Evolutionary conservation across 768 basidiomycete genomes (phyloP).

Genomic region (Auricularia cornea): DNA sequence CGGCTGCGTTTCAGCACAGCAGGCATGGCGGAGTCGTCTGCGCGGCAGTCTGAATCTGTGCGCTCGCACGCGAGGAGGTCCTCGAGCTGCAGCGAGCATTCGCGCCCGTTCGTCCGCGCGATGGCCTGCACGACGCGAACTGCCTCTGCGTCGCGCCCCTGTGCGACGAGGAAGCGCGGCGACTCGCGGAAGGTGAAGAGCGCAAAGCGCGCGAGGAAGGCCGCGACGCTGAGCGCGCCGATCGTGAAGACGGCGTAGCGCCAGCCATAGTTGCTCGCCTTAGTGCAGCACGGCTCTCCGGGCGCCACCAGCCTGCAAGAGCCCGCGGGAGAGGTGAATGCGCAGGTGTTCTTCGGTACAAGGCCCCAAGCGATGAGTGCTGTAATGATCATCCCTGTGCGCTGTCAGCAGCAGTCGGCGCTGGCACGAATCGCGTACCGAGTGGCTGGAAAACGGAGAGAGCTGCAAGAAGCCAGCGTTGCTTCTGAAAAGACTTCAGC

Average conservation of each 20-base stretch:
- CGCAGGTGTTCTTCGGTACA: constrained; percentile 46
- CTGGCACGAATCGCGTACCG: constrained; percentile 46
- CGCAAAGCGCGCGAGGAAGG: too few species aligned
- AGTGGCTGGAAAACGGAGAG: constrained; percentile 53
- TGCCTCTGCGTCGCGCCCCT: constrained; percentile 46
- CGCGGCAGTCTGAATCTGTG: constrained; percentile 2
- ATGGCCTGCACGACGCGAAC: too few species aligned
- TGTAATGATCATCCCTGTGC: neutral
- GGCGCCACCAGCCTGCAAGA: too few species aligned
- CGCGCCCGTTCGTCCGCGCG: too few species aligned
- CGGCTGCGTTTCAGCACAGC: constrained; percentile 12
- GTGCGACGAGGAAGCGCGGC: constrained; percentile 48
- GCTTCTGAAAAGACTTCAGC: too few species aligned
- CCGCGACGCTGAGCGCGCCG: too few species aligned
- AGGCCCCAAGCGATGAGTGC: constrained; percentile 45
- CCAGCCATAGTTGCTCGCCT: too few species aligned
- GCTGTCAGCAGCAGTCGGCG: constrained; percentile 25
- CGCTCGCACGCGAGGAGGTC: constrained; percentile 26
- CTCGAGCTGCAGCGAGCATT: constrained; percentile 38
- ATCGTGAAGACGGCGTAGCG: too few species aligned
- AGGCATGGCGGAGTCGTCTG: neutral
- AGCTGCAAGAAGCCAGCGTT: constrained; percentile 51
- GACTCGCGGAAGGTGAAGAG: constrained; percentile 46
- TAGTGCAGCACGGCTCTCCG: too few species aligned
- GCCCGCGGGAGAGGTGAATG: constrained; percentile 15